phyloP scores from a whole-genome alignment of 176 grass and related monocot species.

The Avena insularis region DNA sequence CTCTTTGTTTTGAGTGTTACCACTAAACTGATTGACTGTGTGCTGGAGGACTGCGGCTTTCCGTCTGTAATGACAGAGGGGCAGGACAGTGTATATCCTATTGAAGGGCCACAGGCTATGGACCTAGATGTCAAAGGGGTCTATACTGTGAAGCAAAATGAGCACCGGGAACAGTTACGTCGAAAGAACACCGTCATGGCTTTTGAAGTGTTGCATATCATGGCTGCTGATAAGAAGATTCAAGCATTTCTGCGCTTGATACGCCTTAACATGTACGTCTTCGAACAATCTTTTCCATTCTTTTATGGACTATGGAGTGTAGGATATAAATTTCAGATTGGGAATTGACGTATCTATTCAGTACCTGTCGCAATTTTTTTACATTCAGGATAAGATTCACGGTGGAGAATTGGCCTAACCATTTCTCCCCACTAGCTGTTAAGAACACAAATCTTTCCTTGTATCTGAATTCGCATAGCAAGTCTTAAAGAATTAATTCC shows the following conservation, averaged over 20 bases:
- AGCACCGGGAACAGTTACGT: conserved; percentile 65
- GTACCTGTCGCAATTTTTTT: background rate
- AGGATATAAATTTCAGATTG: background rate
- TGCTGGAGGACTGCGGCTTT: conserved; percentile 79
- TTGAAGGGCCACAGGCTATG: conserved; percentile 51
- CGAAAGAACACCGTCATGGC: conserved; percentile 70
- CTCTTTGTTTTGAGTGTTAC: conserved; percentile 62
- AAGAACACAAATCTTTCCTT: no score
- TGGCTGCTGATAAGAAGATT: conserved; percentile 78
- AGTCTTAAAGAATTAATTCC: conserved; percentile 3
- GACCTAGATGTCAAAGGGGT: conserved; percentile 61
- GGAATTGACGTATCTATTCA: background rate
- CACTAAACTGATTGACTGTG: conserved; percentile 70
- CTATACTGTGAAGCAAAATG: conserved; percentile 49
- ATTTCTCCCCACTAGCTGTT: background rate
- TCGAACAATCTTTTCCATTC: background rate
- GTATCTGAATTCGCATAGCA: background rate
- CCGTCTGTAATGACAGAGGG: conserved; percentile 37
- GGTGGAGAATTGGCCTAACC: background rate
- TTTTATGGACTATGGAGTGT: background rate
- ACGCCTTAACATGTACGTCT: conserved; percentile 83
- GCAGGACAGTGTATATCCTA: conserved; percentile 43
- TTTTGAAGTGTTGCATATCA: conserved; percentile 74
- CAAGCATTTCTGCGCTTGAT: conserved; percentile 75
- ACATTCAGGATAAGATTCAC: background rate